phyloP scores from a whole-genome alignment of 225 moss, liverwort and hornwort genomes.

The Antitrichia curtipendula region DNA sequence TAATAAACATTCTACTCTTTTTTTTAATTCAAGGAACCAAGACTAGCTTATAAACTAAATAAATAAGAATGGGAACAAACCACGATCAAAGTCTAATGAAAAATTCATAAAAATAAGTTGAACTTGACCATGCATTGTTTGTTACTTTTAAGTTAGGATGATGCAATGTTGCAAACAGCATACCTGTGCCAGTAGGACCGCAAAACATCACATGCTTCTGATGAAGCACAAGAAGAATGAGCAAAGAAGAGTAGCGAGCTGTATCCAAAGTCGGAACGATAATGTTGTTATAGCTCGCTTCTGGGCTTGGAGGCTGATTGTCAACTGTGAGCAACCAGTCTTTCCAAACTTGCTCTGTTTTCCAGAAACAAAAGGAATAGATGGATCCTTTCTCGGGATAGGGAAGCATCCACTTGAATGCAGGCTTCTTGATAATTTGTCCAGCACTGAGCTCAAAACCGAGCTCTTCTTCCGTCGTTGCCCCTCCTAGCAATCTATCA shows the following conservation, averaged over 20 bases:
- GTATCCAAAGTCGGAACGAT: slow-evolving; percentile 77
- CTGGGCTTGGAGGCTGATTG: slow-evolving; percentile 24
- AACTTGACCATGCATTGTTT: neutral
- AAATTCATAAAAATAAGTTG: neutral
- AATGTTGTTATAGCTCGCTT: slow-evolving; percentile 56
- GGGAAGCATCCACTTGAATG: slow-evolving; percentile 42
- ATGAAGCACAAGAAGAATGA: slow-evolving; percentile 58
- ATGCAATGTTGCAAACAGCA: no score
- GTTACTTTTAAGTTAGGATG: neutral
- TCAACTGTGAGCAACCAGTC: slow-evolving; percentile 63
- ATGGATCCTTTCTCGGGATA: slow-evolving; percentile 52
- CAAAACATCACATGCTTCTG: slow-evolving; percentile 68
- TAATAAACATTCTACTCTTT: no score
- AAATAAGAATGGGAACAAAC: no score
- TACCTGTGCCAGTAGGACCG: slow-evolving; percentile 86
- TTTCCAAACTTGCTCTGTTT: slow-evolving; percentile 55
- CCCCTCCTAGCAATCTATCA: slow-evolving; percentile 1
- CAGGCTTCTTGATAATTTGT: slow-evolving; percentile 50
- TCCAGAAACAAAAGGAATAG: slow-evolving; percentile 59
- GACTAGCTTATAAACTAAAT: neutral
- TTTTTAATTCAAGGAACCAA: neutral
- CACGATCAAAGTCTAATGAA: neutral
- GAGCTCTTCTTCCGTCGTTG: slow-evolving; percentile 7
- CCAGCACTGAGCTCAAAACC: slow-evolving; percentile 54
- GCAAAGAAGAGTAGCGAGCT: slow-evolving; percentile 54